A percentile compares a stretch with the other conserved stretches of the same genome.
Evolutionary conservation across 1,284 basidiomycete species (phyloP).

Genomic region (Cutaneotrichosporon dermatis): DNA sequence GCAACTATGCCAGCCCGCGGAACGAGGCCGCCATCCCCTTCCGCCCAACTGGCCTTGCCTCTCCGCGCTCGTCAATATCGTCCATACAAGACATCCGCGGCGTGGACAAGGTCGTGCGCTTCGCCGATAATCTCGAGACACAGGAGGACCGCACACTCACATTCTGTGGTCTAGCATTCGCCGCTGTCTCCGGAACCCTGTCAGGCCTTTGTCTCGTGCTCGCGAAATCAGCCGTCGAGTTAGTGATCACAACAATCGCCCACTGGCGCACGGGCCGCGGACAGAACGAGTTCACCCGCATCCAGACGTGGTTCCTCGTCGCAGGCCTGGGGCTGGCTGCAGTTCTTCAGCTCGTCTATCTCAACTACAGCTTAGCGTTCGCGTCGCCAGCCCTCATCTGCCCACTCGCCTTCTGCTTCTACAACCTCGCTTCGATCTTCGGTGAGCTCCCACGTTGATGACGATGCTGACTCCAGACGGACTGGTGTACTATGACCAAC

Average conservation of each 20-base stretch:
- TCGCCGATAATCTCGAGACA: slow-evolving; percentile 8
- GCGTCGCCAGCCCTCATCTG: slow-evolving; percentile 86
- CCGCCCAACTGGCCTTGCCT: slow-evolving; percentile 14
- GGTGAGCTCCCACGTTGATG: slow-evolving; percentile 25
- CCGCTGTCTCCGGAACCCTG: slow-evolving; percentile 83
- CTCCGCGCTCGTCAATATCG: slow-evolving; percentile 6
- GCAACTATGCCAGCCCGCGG: slow-evolving; percentile 39
- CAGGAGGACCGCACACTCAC: slow-evolving; percentile 53
- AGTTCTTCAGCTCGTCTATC: slow-evolving; percentile 69
- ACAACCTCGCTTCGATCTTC: slow-evolving; percentile 86
- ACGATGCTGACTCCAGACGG: slow-evolving; percentile 49
- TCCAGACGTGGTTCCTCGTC: slow-evolving; percentile 43
- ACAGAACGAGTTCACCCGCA: slow-evolving; percentile 73
- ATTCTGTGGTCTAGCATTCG: slow-evolving; percentile 77
- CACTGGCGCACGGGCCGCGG: slow-evolving; percentile 51
- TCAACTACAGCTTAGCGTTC: slow-evolving; percentile 80
- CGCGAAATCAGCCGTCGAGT: slow-evolving; percentile 89
- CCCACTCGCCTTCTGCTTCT: slow-evolving; percentile 93
- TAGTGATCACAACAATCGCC: slow-evolving; percentile 72
- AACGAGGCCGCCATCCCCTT: slow-evolving; percentile 35
- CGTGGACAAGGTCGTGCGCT: slow-evolving; percentile 7
- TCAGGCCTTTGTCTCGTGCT: slow-evolving; percentile 90
- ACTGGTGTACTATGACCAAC: slow-evolving; percentile 86
- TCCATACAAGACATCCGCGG: background rate
- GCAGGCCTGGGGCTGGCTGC: slow-evolving; percentile 38